phyloP scores from a whole-genome alignment of 2,329 filamentous ascomycete genomes.

The Dryadomyces quercus-mongolicae region DNA sequence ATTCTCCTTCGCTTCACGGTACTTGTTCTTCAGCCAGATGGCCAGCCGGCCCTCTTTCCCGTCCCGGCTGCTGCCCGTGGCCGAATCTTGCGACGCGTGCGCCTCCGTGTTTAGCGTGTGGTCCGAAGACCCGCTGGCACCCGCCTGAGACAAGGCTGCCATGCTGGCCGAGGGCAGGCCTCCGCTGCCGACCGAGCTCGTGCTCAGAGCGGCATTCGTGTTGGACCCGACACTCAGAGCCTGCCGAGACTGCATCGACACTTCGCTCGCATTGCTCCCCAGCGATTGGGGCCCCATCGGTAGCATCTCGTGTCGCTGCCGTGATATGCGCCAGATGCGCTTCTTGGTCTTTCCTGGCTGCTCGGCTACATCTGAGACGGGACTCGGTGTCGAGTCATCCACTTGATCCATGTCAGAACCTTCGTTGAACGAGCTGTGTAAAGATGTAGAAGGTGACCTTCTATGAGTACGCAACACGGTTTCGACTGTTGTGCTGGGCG shows the following conservation, averaged over 20 bases:
- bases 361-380: conserved; percentile 12
- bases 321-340: conserved; percentile 61
- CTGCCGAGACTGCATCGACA: conserved; percentile 23
- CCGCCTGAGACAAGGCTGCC: conserved; percentile 34
- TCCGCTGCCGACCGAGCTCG: conserved; percentile 55
- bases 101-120: conserved; percentile 27
- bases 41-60: conserved; percentile 33
- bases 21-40: conserved; percentile 48
- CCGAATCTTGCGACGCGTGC: conserved; percentile 22
- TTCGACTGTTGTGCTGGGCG: conserved; percentile 21
- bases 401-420: conserved; percentile 67
- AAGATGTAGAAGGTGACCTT: conserved; percentile 63
- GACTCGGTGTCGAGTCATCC: conserved; percentile 38
- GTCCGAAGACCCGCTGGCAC: conserved; percentile 39
- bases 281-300: background rate
- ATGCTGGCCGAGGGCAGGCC: conserved; percentile 14
- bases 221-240: conserved; percentile 43
- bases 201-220: conserved; percentile 51
- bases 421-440: conserved; percentile 68
- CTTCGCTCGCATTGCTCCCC: conserved; percentile 6
- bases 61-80: conserved; percentile 8
- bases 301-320: conserved; percentile 43
- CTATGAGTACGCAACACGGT: conserved; percentile 45
- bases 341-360: conserved; percentile 54
- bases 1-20: conserved; percentile 46